Evolutionary conservation across 371 early-diverging fungal species (phyloP).

Genomic region (Mortierella sp.): DNA sequence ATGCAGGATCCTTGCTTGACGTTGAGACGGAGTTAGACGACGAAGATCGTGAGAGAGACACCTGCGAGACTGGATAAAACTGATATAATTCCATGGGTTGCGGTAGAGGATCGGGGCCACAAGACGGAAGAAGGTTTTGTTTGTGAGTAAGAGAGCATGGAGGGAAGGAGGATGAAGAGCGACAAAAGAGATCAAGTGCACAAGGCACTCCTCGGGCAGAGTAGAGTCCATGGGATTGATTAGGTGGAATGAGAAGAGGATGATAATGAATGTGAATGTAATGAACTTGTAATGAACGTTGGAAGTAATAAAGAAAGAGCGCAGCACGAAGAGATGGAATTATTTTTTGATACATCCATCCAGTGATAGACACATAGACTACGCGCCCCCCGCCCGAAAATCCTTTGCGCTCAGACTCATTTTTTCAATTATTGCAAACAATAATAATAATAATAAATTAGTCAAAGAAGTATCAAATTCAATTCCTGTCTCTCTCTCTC

Average conservation of each 20-base stretch:
- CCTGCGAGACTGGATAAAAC: not conserved
- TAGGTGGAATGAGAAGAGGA: too few species aligned
- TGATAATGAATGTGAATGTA: too few species aligned
- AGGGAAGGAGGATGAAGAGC: slow-evolving; percentile 7
- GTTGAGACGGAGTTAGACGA: not conserved
- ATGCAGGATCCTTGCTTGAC: slow-evolving; percentile 5
- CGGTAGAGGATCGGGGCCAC: slow-evolving; percentile 21
- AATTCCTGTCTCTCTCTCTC: too few species aligned
- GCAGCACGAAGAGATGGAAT: not conserved
- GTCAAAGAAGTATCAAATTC: too few species aligned
- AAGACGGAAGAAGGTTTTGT: slow-evolving; percentile 36
- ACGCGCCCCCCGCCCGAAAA: too few species aligned
- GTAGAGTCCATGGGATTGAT: not conserved
- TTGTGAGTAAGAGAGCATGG: slow-evolving; percentile 23
- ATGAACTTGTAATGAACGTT: too few species aligned
- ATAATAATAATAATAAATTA: too few species aligned
- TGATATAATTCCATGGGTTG: slow-evolving; percentile 21
- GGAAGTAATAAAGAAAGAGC: not conserved
- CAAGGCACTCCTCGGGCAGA: slow-evolving; percentile 41
- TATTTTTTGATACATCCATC: too few species aligned
- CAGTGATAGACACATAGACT: too few species aligned
- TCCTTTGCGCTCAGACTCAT: too few species aligned
- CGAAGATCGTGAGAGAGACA: not conserved
- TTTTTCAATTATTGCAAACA: too few species aligned
- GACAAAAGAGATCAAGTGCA: slow-evolving; percentile 17